Percentiles rank a stretch among this genome's conserved stretches.
These are phyloP conservation scores for Fusarium tanahbumbuense DNA, from an alignment of 2,329 filamentous ascomycete genomes.

Conservation along the genomic window DNA sequence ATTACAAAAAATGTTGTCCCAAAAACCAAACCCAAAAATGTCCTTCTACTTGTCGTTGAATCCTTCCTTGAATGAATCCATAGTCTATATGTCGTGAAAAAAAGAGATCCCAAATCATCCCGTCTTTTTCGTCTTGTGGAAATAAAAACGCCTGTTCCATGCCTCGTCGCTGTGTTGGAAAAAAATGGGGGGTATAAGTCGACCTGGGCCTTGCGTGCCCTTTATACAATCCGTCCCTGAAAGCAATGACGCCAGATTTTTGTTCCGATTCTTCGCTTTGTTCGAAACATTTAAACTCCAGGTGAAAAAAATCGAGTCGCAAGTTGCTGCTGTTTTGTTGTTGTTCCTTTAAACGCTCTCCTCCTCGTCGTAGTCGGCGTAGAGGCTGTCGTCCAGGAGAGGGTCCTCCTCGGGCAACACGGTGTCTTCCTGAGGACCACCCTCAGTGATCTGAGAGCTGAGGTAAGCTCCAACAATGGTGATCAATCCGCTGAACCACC, in stretches of 20 bases:
- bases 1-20: slow-evolving; percentile 31
- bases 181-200: slow-evolving; percentile 40
- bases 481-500: slow-evolving; percentile 89
- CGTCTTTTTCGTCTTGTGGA: slow-evolving; percentile 35
- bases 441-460: slow-evolving; percentile 80
- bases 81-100: slow-evolving; percentile 42
- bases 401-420: slow-evolving; percentile 55
- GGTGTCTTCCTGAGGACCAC: slow-evolving; percentile 59
- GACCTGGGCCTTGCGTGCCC: slow-evolving; percentile 29
- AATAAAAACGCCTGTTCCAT: slow-evolving; percentile 41
- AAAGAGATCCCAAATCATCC: slow-evolving; percentile 34
- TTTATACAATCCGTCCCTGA: slow-evolving; percentile 41
- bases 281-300: slow-evolving; percentile 42
- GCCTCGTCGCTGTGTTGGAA: slow-evolving; percentile 37
- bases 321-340: slow-evolving; percentile 10
- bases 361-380: slow-evolving; percentile 50
- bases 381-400: slow-evolving; percentile 48
- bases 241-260: slow-evolving; percentile 41
- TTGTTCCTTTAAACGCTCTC: slow-evolving; percentile 46
- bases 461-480: slow-evolving; percentile 79
- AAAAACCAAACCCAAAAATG: slow-evolving; percentile 14
- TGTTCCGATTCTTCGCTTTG: slow-evolving; percentile 35
- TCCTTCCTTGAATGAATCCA: slow-evolving; percentile 35
- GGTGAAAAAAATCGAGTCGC: slow-evolving; percentile 25
- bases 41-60: slow-evolving; percentile 36